Conservation (phyloP, 192 early-diverging fungal genomes). For the Rhizoclosmatium sp. region DNA sequence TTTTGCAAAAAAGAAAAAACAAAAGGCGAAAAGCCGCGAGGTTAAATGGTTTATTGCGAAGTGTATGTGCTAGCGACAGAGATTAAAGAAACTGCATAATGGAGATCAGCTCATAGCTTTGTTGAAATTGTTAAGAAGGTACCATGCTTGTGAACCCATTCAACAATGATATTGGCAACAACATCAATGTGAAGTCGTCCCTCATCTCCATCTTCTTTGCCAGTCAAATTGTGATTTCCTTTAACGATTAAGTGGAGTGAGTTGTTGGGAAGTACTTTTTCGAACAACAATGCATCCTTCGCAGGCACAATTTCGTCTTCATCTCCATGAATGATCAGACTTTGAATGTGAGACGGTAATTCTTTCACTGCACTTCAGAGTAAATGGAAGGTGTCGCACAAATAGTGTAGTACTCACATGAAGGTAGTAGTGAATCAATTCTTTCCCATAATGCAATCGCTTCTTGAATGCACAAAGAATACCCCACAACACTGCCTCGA, state of each 20-base stretch:
- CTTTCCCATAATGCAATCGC: conserved; percentile 11
- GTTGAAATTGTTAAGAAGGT: background rate
- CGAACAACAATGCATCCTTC: conserved; percentile 4
- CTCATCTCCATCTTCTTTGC: background rate
- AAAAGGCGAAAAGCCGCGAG: background rate
- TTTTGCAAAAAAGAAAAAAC: background rate
- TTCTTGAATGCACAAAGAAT: background rate
- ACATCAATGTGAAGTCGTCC: background rate
- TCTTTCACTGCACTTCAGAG: background rate
- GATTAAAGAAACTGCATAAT: no score
- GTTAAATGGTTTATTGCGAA: no score
- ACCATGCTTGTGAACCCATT: background rate
- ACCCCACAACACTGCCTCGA: conserved; percentile 3
- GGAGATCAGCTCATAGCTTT: no score
- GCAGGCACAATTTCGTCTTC: conserved; percentile 32
- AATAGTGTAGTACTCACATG: background rate
- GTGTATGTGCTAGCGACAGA: no score
- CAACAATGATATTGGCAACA: background rate
- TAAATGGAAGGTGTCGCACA: conserved; percentile 3
- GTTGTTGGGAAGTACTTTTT: conserved; percentile 3
- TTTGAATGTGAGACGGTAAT: background rate
- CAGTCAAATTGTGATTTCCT: conserved; percentile 27
- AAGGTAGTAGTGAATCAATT: conserved; percentile 4
- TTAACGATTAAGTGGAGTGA: conserved; percentile 5
- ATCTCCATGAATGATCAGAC: conserved; percentile 20